Evolutionary conservation across 805 yeast genomes (phyloP), one percentile per base, ranked within the genome.

Genomic region (Hanseniaspora taiwanica): DNA sequence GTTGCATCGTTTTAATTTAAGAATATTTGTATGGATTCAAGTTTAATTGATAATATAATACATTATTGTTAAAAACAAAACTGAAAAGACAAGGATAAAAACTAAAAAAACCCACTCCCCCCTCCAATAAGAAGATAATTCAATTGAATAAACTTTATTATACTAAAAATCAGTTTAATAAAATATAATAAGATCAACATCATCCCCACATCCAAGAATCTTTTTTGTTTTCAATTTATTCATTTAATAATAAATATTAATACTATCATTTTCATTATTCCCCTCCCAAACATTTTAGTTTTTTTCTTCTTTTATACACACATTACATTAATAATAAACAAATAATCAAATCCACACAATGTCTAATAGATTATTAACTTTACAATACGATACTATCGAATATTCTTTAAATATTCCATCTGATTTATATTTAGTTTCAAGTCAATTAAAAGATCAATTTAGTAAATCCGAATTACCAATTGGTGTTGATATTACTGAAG

Each of bases 381-480:
- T 91, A 52, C 64, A 78, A 44, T 94, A 85, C 56, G 96, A 96
- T 43, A 65, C 82, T 16, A 74, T 89, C 43, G 97, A 89, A 66
- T 85, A 86, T 60, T 80, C 89, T 17, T 66, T 89, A 40, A 70
- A 87, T 53, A 86, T 91, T 42, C 95, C 97, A 38, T 77, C 91
- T 31, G 73, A 76, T 42, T 69, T 78, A 40, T 81, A 82, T 56
- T 74, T 85, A 53, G 74, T 78, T 53, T 83, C 83, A 56, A 79
- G 89, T 44, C 95, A 87, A 63, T 71, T 91, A 51, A 81, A 83
- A 53, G 87, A 85, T 49, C 93, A 80, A 62, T 91, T 89, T 60
- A 66, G 65, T 54, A 81, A 82, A 56, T 64, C 77, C 17, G 59
- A 62, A 40, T 73, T 91, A 48, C 89, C 93, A 7, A 20, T 34